Evolutionary conservation across 148 eudicot species (phyloP).

Genomic region (Chenopodium quinoa): DNA sequence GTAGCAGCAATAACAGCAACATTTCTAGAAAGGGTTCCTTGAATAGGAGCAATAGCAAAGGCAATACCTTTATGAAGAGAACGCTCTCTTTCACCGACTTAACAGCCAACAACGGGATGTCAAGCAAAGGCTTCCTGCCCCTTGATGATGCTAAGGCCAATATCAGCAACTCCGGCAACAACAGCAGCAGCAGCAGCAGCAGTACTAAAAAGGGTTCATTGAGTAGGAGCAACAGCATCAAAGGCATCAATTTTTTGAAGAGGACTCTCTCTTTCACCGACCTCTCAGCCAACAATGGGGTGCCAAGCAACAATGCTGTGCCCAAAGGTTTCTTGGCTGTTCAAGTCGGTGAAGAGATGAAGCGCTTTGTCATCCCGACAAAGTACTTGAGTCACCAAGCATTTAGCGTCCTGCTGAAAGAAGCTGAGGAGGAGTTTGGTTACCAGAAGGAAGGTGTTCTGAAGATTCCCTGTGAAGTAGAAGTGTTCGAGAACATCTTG

Average conservation of each 20-base stretch:
- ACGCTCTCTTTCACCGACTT: slow-evolving; percentile 29
- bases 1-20: background rate
- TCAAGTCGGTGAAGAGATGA: slow-evolving; percentile 40
- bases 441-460: slow-evolving; percentile 41
- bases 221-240: slow-evolving; percentile 30
- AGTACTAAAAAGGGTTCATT: slow-evolving; percentile 15
- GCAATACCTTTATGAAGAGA: slow-evolving; percentile 26
- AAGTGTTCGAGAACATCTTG: slow-evolving; percentile 29
- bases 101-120: background rate
- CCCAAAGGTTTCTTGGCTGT: slow-evolving; percentile 40
- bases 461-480: slow-evolving; percentile 37
- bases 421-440: slow-evolving; percentile 41
- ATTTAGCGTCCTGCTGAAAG: slow-evolving; percentile 33
- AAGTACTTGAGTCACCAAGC: slow-evolving; percentile 31
- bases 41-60: slow-evolving; percentile 30
- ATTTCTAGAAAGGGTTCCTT: slow-evolving; percentile 15
- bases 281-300: background rate
- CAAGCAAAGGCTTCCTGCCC: slow-evolving; percentile 3
- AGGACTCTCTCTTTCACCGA: slow-evolving; percentile 32
- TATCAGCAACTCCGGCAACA: background rate
- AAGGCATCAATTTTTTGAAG: slow-evolving; percentile 27
- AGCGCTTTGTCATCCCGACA: slow-evolving; percentile 36
- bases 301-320: slow-evolving; percentile 14
- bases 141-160: background rate
- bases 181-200: slow-evolving; percentile 4